Base-by-base conservation (phyloP, 1,284 basidiomycete genomes). In the Boletus semigastroideus region DNA sequence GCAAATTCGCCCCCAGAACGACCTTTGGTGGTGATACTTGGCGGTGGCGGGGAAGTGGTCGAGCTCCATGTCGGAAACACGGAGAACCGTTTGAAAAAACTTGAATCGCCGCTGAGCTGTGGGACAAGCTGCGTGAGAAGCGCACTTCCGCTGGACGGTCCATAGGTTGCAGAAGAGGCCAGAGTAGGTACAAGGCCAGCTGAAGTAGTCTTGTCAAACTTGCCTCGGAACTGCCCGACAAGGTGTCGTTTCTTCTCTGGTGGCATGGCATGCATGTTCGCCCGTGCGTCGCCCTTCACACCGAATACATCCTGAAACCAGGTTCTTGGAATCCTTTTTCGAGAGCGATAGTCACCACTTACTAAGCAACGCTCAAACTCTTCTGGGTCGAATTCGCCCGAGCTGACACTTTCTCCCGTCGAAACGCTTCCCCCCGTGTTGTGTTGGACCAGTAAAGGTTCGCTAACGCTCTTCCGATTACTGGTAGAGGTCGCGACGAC, bases 71-170 rank as follows among this genome's bases (percentile, higher is more conserved):
- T 81, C 7, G 80, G 71, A 54, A 67, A 68, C 1, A 90, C 76
- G 3, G 91, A 92, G 56, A 93, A 82, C 19, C 90, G 79, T 54
- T 83, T 86, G 65, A 89, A 83, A 51, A 91, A 70, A 14, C 83
- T 76, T 8, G 74, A 72, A 56, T 85, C 83, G 8, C 87, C 87
- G 19, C 86, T 87, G 9, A 87, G 67, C 59, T 87, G 88, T 33
- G 83, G 87, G 44, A 82, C 78, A 10, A 83, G 76, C 43, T 76
- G 80, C 44, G 81, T 84, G 10, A 87, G 66, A 11, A 86, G 59
- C 5, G 76, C 72, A 8, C 75, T 71, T 5, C 78, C 79, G 51
- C 76, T 82, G 8, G 84, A 75, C 8, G 83, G 81, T 2, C 87
- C 83, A 65, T 84, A 82, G 2, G 84, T 84, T 2, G 72, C 72